Evolutionary conservation across 116 monocot genomes (phyloP).

Genomic region (Phalaenopsis hybrid): DNA sequence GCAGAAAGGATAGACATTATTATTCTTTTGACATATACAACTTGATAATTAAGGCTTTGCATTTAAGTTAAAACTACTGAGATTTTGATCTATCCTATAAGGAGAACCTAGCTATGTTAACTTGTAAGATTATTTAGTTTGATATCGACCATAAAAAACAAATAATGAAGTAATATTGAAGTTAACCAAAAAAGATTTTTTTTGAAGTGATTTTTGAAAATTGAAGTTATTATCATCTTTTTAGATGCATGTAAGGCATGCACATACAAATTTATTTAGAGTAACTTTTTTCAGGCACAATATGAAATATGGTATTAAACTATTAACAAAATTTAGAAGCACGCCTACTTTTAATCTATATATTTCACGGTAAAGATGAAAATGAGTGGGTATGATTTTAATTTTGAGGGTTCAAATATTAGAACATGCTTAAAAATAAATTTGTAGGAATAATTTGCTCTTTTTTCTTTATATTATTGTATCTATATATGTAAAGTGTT

Average conservation of each 20-base stretch:
- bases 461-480: background rate
- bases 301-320: background rate
- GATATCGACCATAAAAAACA: too few relatives aligned
- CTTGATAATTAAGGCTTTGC: background rate
- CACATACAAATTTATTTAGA: too few relatives aligned
- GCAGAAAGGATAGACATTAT: too few relatives aligned
- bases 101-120: too few relatives aligned
- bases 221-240: too few relatives aligned
- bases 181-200: too few relatives aligned
- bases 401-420: background rate
- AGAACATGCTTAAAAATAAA: background rate
- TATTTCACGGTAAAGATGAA: background rate
- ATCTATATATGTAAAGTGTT: too few relatives aligned
- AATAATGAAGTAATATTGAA: too few relatives aligned
- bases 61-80: background rate
- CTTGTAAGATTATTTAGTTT: too few relatives aligned
- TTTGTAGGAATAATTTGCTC: background rate
- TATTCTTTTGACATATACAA: background rate
- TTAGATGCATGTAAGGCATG: too few relatives aligned
- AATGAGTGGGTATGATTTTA: background rate
- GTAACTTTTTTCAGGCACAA: too few relatives aligned
- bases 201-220: too few relatives aligned
- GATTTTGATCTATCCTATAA: background rate
- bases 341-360: background rate
- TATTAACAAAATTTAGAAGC: background rate